phyloP scores from a whole-genome alignment of 2,329 filamentous ascomycete species.

The Colletotrichum lentis region DNA sequence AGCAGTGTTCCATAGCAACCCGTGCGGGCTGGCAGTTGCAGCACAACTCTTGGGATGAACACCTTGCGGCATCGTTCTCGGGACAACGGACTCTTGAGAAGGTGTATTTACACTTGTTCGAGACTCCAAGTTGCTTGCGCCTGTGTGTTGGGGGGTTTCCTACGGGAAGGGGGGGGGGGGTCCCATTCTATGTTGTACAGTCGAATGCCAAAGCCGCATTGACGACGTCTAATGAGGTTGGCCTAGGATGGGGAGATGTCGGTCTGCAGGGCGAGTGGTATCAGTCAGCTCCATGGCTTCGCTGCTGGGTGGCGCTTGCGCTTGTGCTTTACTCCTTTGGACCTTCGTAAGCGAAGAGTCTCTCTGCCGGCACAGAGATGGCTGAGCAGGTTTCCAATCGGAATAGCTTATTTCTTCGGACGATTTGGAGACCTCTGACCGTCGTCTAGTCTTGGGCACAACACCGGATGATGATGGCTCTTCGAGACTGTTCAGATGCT shows the following conservation, averaged over 20 bases:
- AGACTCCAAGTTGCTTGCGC: not conserved
- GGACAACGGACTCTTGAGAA: not conserved
- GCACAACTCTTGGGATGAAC: too few species aligned
- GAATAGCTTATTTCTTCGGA: too few species aligned
- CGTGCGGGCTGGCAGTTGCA: not conserved
- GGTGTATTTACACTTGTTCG: not conserved
- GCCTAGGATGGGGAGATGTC: not conserved
- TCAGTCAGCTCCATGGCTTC: not conserved
- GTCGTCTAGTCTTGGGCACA: too few species aligned
- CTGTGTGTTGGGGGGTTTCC: not conserved
- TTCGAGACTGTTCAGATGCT: too few species aligned
- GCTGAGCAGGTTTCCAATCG: too few species aligned
- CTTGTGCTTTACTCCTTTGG: too few species aligned
- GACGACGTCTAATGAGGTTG: not conserved
- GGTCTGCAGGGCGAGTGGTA: not conserved
- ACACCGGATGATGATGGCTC: too few species aligned
- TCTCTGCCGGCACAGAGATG: too few species aligned
- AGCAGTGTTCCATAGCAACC: too few species aligned
- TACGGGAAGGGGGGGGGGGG: not conserved
- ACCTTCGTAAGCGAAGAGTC: too few species aligned
- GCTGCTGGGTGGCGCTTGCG: not conserved
- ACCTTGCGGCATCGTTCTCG: not conserved
- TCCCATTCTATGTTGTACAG: not conserved
- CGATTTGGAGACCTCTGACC: too few species aligned
- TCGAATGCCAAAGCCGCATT: not conserved